phyloP scores from a whole-genome alignment of 768 basidiomycete genomes.

The Leccinum aurantiacum region DNA sequence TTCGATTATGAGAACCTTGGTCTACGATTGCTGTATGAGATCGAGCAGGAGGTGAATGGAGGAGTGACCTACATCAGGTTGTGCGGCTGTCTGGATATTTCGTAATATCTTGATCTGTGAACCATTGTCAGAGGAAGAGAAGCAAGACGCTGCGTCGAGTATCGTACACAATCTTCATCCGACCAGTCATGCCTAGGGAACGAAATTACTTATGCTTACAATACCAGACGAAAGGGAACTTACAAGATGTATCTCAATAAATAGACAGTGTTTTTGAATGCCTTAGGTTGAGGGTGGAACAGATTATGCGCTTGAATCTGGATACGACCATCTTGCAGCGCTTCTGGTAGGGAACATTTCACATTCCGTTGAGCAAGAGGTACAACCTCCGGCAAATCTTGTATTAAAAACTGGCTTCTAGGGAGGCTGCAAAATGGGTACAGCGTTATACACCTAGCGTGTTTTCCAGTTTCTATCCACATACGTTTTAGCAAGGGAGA shows the following conservation, averaged over 20 bases:
- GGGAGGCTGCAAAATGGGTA: neutral
- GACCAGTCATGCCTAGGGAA: constrained; percentile 3
- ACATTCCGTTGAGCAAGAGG: neutral
- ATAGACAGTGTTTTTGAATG: neutral
- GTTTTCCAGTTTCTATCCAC: neutral
- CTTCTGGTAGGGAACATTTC: neutral
- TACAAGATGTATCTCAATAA: neutral
- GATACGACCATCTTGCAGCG: constrained; percentile 2
- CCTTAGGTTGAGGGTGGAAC: neutral
- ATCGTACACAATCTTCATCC: constrained; percentile 7
- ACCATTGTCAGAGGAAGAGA: neutral
- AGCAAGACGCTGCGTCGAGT: neutral
- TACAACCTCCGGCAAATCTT: neutral
- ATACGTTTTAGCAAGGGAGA: constrained; percentile 3
- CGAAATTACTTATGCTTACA: neutral
- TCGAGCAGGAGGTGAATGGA: neutral
- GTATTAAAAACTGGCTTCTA: neutral
- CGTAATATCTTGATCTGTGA: neutral
- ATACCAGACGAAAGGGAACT: neutral
- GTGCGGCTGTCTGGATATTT: neutral
- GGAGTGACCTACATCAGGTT: neutral
- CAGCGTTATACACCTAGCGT: neutral
- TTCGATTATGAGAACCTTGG: constrained; percentile 4
- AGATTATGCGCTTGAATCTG: constrained; percentile 1
- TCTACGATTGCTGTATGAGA: neutral